phyloP scores from a whole-genome alignment of 768 basidiomycete genomes.

The Piloderma croceum region DNA sequence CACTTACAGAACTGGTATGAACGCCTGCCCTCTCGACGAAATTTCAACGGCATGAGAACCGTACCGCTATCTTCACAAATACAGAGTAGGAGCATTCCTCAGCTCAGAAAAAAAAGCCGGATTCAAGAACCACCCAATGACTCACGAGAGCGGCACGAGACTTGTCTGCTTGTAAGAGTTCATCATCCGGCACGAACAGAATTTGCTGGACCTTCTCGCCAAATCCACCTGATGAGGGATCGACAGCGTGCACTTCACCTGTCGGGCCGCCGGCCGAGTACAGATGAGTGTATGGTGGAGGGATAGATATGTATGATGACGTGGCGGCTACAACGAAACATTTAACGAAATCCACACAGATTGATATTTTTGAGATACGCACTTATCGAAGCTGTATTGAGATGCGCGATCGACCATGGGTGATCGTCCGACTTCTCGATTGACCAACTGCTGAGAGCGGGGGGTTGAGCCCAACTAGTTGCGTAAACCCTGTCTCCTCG shows the following conservation, averaged over 20 bases:
- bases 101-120: background rate
- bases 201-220: slow-evolving; percentile 41
- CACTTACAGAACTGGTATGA: slow-evolving; percentile 48
- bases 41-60: slow-evolving; percentile 51
- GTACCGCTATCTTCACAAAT: slow-evolving; percentile 42
- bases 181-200: slow-evolving; percentile 38
- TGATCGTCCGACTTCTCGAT: no score
- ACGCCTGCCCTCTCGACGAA: slow-evolving; percentile 39
- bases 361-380: no score
- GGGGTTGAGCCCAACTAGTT: slow-evolving; percentile 48
- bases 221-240: slow-evolving; percentile 32
- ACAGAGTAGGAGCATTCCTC: background rate
- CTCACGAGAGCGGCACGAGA: slow-evolving; percentile 43
- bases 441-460: slow-evolving; percentile 41
- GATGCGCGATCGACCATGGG: no score
- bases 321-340: no score
- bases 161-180: slow-evolving; percentile 44
- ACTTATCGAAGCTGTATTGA: no score
- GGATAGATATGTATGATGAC: slow-evolving; percentile 47
- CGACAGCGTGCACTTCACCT: slow-evolving; percentile 41
- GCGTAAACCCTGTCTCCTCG: slow-evolving; percentile 36
- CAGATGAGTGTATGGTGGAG: slow-evolving; percentile 40
- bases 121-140: no score
- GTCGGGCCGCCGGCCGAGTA: slow-evolving; percentile 50
- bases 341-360: no score